Base-by-base conservation (phyloP, 2,329 filamentous ascomycete species). In the Trichocomaceae sp. region DNA sequence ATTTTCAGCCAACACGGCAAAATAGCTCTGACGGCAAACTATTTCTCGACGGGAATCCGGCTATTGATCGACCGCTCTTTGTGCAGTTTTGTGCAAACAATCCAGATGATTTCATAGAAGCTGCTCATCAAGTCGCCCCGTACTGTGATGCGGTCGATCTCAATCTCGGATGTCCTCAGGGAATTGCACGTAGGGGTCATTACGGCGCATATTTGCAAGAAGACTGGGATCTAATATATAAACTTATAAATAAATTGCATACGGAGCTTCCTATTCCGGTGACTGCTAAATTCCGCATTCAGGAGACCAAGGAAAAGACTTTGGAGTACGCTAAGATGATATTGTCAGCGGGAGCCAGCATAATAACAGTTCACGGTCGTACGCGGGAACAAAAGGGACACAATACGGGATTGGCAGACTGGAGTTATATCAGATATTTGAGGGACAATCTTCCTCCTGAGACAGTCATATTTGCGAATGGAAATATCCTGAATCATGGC, bases 181-280 rank as follows among this genome's bases (percentile, higher is more conserved):
- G 92, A 1, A 99, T 99, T 62, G 93, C 93, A 33, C 83, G 83
- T 68, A 88, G 87, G 68, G 93, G 93, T 8, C 85, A 88, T 68
- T 99, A 99, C 66, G 93, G 93, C 20, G 87, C 92, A 0, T 99
- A 97, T 66, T 72, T 99, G 62, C 93, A 99, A 71, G 93, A 99
- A 69, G 87, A 97, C 64, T 90, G 90, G 77, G 83, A 85, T 20
- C 75, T 95, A 54, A 87, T 99, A 55, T 86, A 85, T 66, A 78
- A 78, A n/a, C 77, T 99, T 66, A 89, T 99, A 65, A 85, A 86
- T 63, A 89, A 77, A n/a, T 76, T 97, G 46, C 88, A 96, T 67
- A 80, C 80, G 41, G 81, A 90, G 54, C 79, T 99, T 2, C 74
- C 85, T 2, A 76, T 99, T 0, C 93, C 93, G 0, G 85, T 99